Evolutionary conservation across 202 grass and related monocot species (phyloP).

Genomic region (Sporobolus alterniflorus): DNA sequence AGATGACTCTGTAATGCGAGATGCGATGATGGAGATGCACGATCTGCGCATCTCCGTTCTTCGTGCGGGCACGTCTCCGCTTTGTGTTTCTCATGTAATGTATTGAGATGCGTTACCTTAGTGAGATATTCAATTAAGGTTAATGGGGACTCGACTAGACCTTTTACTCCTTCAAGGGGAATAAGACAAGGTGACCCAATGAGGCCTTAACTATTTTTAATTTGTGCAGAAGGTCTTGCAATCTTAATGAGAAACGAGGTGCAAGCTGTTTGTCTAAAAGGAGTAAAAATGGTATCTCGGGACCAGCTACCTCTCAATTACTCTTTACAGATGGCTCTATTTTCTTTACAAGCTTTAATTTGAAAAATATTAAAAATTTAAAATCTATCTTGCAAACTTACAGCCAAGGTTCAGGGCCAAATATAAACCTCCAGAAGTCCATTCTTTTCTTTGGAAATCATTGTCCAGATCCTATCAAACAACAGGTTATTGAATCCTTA

Average conservation of each 20-base stretch:
- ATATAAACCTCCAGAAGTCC: background rate
- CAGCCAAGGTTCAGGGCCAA: background rate
- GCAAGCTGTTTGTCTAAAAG: background rate
- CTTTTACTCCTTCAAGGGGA: background rate
- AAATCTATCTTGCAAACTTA: background rate
- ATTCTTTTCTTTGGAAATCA: background rate
- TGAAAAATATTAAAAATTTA: background rate
- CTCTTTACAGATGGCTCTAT: background rate
- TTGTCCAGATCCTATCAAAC: background rate
- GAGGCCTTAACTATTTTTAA: background rate
- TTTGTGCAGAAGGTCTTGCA: background rate
- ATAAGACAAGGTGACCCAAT: background rate
- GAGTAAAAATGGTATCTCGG: background rate
- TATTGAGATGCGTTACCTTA: background rate
- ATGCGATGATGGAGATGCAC: too few relatives aligned
- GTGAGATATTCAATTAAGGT: background rate
- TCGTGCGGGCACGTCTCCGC: too few relatives aligned
- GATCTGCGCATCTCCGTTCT: too few relatives aligned
- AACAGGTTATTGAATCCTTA: background rate
- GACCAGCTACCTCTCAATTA: background rate
- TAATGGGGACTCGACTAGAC: background rate
- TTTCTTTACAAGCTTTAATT: background rate
- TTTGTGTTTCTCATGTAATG: too few relatives aligned
- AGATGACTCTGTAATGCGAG: too few relatives aligned
- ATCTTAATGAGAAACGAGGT: background rate